These are phyloP conservation scores for Bonnemaisonia californica DNA, from an alignment of 31 red algal genomes.

Conservation along the genomic window DNA sequence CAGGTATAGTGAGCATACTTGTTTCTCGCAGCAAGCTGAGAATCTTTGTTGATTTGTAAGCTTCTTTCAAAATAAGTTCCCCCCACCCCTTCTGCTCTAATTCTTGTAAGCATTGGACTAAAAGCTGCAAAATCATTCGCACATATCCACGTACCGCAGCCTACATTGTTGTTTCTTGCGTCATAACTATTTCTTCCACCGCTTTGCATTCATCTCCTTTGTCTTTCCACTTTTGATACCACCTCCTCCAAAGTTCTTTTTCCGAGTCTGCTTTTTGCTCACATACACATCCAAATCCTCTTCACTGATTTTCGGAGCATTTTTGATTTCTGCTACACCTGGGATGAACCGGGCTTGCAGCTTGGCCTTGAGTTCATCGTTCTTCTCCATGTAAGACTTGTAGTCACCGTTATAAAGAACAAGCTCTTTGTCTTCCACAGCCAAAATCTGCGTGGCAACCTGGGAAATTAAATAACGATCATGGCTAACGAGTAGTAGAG, in stretches of 20 bases:
- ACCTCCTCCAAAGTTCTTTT: conserved; percentile 95
- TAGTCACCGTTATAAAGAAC: conserved; percentile 94
- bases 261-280: conserved; percentile 70
- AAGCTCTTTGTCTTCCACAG: conserved; percentile 83
- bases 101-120: too few species aligned
- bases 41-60: too few species aligned
- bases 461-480: conserved; percentile 98
- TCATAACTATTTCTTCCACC: conserved; percentile 63
- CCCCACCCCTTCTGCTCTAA: too few species aligned
- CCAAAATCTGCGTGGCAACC: conserved; percentile 90
- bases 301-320: conserved; percentile 62
- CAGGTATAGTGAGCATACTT: too few species aligned
- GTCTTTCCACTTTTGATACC: conserved; percentile 77
- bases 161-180: background rate
- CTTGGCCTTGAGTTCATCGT: conserved; percentile 63
- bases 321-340: conserved; percentile 92
- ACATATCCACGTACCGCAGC: too few species aligned
- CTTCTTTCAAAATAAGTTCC: too few species aligned
- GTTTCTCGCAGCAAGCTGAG: too few species aligned
- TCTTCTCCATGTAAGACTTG: conserved; percentile 92
- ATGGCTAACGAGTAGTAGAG: conserved; percentile 94
- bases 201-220: conserved; percentile 85
- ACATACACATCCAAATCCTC: conserved; percentile 40
- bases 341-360: conserved; percentile 83
- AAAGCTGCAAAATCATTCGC: too few species aligned